These are phyloP conservation scores for Coniferiporia weirii DNA, from an alignment of 1,284 basidiomycete species.

Conservation along the genomic window DNA sequence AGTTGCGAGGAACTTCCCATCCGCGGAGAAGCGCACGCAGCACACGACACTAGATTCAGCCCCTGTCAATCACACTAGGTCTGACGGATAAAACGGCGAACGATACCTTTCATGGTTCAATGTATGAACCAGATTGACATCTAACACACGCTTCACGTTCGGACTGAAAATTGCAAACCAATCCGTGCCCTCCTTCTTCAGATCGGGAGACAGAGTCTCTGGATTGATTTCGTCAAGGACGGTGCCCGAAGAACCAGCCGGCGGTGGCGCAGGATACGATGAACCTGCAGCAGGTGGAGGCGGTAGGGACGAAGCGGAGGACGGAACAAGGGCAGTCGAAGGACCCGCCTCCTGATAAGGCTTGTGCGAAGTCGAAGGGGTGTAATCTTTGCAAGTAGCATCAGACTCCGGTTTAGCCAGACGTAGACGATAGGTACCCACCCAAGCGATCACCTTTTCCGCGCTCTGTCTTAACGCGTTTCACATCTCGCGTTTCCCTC, in stretches of 20 bases:
- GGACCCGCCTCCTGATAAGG: conserved; percentile 13
- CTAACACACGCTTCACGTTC: conserved; percentile 74
- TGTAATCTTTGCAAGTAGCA: conserved; percentile 4
- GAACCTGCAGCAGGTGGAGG: conserved; percentile 30
- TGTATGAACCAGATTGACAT: conserved; percentile 88
- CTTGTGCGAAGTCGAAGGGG: conserved; percentile 7
- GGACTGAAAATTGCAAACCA: conserved; percentile 97
- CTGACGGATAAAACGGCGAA: conserved; percentile 1
- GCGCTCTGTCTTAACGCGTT: conserved; percentile 36
- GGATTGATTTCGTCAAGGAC: conserved; percentile 47
- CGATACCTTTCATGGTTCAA: conserved; percentile 87
- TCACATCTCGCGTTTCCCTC: conserved; percentile 19
- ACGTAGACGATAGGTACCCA: conserved; percentile 11
- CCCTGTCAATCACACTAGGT: conserved; percentile 12
- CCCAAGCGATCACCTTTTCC: conserved; percentile 36
- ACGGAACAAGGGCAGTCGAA: conserved; percentile 22
- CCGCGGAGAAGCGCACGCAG: conserved; percentile 79
- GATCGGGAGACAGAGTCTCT: conserved; percentile 42
- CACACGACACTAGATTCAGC: conserved; percentile 58
- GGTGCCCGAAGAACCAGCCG: neutral
- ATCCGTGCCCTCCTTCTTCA: conserved; percentile 81
- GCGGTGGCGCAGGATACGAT: conserved; percentile 32
- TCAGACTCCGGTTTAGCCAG: neutral
- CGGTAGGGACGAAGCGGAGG: conserved; percentile 23
- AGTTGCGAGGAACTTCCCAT: conserved; percentile 73